Conservation (phyloP, 257 asterid genomes). For the Leonotis leonurus region DNA sequence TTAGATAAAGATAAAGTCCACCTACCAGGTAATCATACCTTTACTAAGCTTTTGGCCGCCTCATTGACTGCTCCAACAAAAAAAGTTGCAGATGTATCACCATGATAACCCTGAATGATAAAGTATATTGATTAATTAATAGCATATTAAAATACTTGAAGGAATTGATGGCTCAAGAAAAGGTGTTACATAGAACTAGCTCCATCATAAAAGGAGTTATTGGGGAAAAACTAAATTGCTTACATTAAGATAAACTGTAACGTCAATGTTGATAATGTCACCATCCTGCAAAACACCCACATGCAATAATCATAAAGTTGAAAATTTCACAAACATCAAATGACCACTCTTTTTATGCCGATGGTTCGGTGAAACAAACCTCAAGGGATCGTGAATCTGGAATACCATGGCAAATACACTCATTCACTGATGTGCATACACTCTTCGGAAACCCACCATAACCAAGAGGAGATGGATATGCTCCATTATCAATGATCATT, state of each 20-base stretch:
- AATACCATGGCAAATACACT: slow-evolving; percentile 99
- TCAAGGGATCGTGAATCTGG: slow-evolving; percentile 94
- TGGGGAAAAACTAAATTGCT: slow-evolving; percentile 21
- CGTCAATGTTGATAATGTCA: slow-evolving; percentile 92
- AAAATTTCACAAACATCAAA: background rate
- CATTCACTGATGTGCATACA: slow-evolving; percentile 96
- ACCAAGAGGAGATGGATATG: slow-evolving; percentile 98
- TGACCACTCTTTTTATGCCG: background rate
- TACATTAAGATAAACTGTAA: slow-evolving; percentile 93
- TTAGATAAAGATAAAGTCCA: slow-evolving; percentile 1
- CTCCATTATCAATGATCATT: slow-evolving; percentile 87
- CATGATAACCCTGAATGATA: slow-evolving; percentile 82
- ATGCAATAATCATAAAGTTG: slow-evolving; percentile 2
- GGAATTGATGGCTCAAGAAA: slow-evolving; percentile 6
- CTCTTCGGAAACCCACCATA: slow-evolving; percentile 98
- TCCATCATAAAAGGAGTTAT: slow-evolving; percentile 1
- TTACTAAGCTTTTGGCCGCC: slow-evolving; percentile 72
- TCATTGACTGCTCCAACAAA: slow-evolving; percentile 81
- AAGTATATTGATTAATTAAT: slow-evolving; percentile 13
- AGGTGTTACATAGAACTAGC: slow-evolving; percentile 1
- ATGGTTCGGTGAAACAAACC: slow-evolving; percentile 40
- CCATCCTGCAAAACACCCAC: slow-evolving; percentile 80
- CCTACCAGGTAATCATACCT: slow-evolving; percentile 49
- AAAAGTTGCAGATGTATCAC: slow-evolving; percentile 91
- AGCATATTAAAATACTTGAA: slow-evolving; percentile 10